phyloP scores from a whole-genome alignment of 169 alveolate genomes.

The Cardiosporidium cionae region DNA sequence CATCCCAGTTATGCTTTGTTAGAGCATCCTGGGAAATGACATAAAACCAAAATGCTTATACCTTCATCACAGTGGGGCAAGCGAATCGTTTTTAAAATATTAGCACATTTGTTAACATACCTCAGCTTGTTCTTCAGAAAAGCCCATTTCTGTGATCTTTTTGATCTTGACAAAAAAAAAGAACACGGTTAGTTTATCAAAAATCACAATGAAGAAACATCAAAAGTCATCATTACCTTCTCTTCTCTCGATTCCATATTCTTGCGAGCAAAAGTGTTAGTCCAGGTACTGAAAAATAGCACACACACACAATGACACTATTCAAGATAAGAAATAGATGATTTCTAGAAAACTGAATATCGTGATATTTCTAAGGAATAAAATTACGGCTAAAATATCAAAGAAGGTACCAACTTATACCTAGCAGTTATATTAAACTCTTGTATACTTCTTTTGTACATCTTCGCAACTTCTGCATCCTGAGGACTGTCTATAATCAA shows the following conservation, averaged over 20 bases:
- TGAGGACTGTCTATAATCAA: constrained; percentile 65
- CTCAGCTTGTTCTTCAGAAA: constrained; percentile 16
- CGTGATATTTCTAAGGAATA: no score
- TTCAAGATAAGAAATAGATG: neutral
- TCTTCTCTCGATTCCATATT: constrained; percentile 6
- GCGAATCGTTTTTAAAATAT: neutral
- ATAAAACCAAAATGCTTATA: constrained; percentile 24
- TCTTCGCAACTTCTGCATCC: constrained; percentile 80
- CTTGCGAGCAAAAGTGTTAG: constrained; percentile 18
- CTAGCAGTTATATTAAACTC: constrained; percentile 63
- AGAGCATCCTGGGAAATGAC: constrained; percentile 39
- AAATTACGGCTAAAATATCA: no score
- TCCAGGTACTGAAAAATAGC: constrained; percentile 11
- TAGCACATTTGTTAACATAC: constrained; percentile 1
- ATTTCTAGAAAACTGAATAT: neutral
- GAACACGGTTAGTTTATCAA: neutral
- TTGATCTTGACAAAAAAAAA: neutral
- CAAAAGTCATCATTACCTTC: neutral
- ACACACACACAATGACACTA: neutral
- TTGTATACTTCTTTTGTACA: constrained; percentile 56
- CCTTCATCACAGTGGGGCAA: constrained; percentile 25
- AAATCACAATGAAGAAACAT: neutral
- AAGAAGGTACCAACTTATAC: no score
- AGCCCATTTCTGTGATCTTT: constrained; percentile 30
- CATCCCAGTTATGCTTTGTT: constrained; percentile 33